Conservation (phyloP, 768 basidiomycete species). For the Trametes meyenii region DNA sequence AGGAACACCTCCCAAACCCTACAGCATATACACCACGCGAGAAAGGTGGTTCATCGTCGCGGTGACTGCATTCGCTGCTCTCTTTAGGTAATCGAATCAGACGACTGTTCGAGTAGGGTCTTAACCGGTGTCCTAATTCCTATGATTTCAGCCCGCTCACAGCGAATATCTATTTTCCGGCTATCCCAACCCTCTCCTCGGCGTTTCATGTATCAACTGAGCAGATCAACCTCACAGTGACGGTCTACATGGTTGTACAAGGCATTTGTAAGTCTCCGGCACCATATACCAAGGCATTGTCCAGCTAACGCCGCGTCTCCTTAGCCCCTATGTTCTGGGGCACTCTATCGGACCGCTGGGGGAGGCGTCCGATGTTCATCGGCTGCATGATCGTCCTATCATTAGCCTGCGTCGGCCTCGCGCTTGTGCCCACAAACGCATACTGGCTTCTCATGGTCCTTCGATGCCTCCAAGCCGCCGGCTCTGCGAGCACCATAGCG, state of each 20-base stretch:
- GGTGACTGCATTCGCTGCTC: conserved; percentile 56
- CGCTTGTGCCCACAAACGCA: conserved; percentile 54
- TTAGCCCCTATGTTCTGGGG: conserved; percentile 63
- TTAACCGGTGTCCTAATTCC: no score
- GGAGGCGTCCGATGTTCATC: conserved; percentile 65
- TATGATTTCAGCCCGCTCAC: conserved; percentile 43
- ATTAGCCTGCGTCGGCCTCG: conserved; percentile 65
- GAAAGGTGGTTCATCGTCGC: conserved; percentile 75
- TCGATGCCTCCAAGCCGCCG: conserved; percentile 78
- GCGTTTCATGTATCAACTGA: conserved; percentile 70
- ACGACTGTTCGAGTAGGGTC: neutral
- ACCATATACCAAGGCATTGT: neutral
- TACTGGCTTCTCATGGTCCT: conserved; percentile 83
- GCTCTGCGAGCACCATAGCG: conserved; percentile 79
- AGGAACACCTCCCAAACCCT: conserved; percentile 21
- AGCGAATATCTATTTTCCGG: conserved; percentile 79
- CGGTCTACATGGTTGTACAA: conserved; percentile 73
- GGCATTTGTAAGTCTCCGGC: conserved; percentile 50
- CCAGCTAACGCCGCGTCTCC: neutral
- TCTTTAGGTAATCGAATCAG: conserved; percentile 55
- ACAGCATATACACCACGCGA: conserved; percentile 52
- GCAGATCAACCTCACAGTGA: conserved; percentile 79
- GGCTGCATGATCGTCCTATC: conserved; percentile 65
- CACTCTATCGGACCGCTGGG: conserved; percentile 64
- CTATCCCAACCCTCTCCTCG: conserved; percentile 65